Evolutionary conservation across 2,329 filamentous ascomycete species (phyloP).

Genomic region (Mariannaea sp.): DNA sequence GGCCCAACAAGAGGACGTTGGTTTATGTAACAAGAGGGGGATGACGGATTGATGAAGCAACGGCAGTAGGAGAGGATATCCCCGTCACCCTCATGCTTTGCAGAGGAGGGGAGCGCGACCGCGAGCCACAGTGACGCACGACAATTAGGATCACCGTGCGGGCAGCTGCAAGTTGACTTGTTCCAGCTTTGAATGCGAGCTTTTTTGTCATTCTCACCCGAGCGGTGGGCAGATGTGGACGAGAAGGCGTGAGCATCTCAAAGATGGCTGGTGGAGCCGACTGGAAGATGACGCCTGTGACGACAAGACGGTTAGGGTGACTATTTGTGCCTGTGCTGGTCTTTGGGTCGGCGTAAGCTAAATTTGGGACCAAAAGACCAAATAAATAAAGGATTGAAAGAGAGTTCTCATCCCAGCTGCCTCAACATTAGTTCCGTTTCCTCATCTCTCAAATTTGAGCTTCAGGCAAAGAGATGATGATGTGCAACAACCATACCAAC

Average conservation of each 20-base stretch:
- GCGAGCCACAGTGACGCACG: slow-evolving; percentile 1
- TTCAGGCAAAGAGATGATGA: neutral
- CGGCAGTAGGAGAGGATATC: slow-evolving; percentile 4
- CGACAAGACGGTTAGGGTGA: neutral
- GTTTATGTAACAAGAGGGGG: slow-evolving; percentile 8
- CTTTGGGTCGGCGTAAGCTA: neutral
- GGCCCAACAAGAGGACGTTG: slow-evolving; percentile 3
- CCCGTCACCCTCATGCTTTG: slow-evolving; percentile 1
- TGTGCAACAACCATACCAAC: too few relatives aligned
- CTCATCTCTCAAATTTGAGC: neutral
- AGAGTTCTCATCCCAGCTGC: neutral
- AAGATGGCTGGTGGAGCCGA: neutral
- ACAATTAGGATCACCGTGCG: slow-evolving; percentile 22
- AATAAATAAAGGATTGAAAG: neutral
- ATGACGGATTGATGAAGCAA: slow-evolving; percentile 2
- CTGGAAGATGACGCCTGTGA: neutral
- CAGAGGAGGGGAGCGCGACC: neutral
- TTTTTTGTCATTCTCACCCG: slow-evolving; percentile 8
- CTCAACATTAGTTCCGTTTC: neutral
- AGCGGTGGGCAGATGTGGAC: slow-evolving; percentile 4
- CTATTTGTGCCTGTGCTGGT: neutral
- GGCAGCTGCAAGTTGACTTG: slow-evolving; percentile 27
- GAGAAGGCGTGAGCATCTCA: neutral
- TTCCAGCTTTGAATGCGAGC: slow-evolving; percentile 6
- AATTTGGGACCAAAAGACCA: neutral